phyloP scores from a whole-genome alignment of 1,284 basidiomycete genomes.

The Cystobasidiaceae sp. region DNA sequence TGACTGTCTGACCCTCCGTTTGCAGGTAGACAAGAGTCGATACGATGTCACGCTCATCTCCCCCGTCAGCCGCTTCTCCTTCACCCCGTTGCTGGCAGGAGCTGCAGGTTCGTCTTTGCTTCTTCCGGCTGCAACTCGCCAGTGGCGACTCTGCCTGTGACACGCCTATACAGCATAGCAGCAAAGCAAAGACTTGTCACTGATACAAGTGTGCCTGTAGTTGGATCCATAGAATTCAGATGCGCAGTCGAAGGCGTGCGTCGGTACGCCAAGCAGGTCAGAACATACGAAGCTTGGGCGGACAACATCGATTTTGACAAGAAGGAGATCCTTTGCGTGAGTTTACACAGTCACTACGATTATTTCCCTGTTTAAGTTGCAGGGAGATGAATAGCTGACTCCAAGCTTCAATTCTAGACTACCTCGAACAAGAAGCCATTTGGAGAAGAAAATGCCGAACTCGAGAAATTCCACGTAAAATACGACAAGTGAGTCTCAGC shows the following conservation, averaged over 20 bases:
- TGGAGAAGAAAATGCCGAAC: not conserved
- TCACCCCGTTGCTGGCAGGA: constrained; percentile 29
- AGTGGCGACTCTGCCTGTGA: not conserved
- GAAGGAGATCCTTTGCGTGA: constrained; percentile 52
- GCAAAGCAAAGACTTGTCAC: too few relatives aligned
- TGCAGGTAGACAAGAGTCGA: constrained; percentile 19
- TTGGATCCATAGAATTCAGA: constrained; percentile 75
- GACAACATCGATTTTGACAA: constrained; percentile 56
- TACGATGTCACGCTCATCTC: constrained; percentile 33
- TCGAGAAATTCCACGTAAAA: constrained; percentile 39
- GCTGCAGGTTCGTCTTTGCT: not conserved
- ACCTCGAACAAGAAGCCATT: not conserved
- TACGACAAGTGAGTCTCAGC: constrained; percentile 35
- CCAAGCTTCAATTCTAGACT: not conserved
- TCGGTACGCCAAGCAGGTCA: constrained; percentile 38
- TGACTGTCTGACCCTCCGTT: too few relatives aligned
- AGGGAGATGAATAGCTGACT: not conserved
- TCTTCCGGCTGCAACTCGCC: not conserved
- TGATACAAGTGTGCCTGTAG: too few relatives aligned
- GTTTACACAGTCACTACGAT: not conserved
- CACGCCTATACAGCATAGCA: too few relatives aligned
- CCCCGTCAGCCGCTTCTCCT: constrained; percentile 18
- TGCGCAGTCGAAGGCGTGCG: constrained; percentile 73
- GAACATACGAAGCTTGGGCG: constrained; percentile 50
- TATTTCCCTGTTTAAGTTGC: not conserved